Evolutionary conservation across 768 basidiomycete genomes (phyloP), one percentile per base, ranked within the genome.

Genomic region (Hericium erinaceus): DNA sequence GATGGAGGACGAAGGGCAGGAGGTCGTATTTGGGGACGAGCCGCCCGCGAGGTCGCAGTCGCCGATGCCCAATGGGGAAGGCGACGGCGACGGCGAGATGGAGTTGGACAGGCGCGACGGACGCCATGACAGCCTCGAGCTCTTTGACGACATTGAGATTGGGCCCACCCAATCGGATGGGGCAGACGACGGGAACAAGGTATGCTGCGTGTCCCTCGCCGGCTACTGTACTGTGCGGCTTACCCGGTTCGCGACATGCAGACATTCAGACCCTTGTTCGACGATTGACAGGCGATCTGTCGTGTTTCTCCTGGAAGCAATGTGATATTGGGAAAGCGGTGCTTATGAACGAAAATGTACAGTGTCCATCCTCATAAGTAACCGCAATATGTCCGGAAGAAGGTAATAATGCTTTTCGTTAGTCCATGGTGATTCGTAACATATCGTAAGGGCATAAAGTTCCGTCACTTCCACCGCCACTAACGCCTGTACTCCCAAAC

Each of bases 1-100:
- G 73, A 68, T 85, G 18, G 80, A 81, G 55, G 82, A 74, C 26
- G 82, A 83, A 2, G 82, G 77, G 11, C 80, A 80, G 59, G 84
- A 85, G 63, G 78, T 73, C 48, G 67, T 61, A 39, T 60, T 65
- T 39, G 61, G 33, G 39, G 44, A 44, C 20, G 54, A 53, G 39
- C n/a, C 50, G 52, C 59, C 20, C n/a, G 55, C 33, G n/a, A 26
- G 54, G 2, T 56, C 33, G 1, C 37, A 38, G 13, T 39, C 37
- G 3, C 51, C n/a, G 52, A 28, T 38, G 4, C 40, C 48, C 9
- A 28, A 13, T 13, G 52, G 39, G 3, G 54, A 61, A 38, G 39
- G 28, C 8, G 56, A 33, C 3, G 10, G n/a, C 48, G n/a, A 40
- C 37, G 59, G 20, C 12, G 16, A 39, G 33, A 20, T 50, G 54